A percentile compares a stretch with the other conserved stretches of the same genome.
These are phyloP conservation scores for Grosmannia huntii DNA, from an alignment of 2,329 filamentous ascomycete genomes.

Conservation along the genomic window DNA sequence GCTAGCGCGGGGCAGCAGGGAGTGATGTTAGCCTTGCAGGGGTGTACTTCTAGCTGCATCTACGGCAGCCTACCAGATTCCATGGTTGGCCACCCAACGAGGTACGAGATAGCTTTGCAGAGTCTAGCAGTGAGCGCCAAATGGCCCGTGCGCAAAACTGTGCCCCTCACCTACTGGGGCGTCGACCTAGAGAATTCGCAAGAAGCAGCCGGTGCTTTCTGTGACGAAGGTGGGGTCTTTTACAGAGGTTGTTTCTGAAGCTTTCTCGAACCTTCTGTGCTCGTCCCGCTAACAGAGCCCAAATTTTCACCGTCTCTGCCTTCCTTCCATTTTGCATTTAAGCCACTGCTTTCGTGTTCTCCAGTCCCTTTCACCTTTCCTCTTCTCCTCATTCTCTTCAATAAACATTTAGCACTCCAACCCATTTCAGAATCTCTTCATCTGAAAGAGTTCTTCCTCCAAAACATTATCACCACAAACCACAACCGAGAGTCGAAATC, in stretches of 20 bases:
- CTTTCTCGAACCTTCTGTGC: constrained; percentile 14
- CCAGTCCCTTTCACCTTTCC: background rate
- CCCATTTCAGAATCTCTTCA: constrained; percentile 2
- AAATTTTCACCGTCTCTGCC: constrained; percentile 3
- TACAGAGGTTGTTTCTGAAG: constrained; percentile 5
- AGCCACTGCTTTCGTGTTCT: background rate
- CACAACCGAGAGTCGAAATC: background rate
- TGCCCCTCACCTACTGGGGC: background rate
- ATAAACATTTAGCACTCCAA: constrained; percentile 5
- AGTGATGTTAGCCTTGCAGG: background rate
- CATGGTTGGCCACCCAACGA: background rate
- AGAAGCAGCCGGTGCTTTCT: constrained; percentile 1
- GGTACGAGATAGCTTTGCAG: background rate
- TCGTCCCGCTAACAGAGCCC: constrained; percentile 11
- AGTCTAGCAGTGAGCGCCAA: background rate
- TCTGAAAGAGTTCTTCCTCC: background rate
- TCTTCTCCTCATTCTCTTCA: constrained; percentile 7
- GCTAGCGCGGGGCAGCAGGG: background rate
- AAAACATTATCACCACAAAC: background rate
- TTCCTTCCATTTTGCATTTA: constrained; percentile 5
- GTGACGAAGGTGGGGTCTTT: constrained; percentile 8
- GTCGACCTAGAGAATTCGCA: background rate
- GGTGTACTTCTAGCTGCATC: background rate
- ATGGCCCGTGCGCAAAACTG: background rate
- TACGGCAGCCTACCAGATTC: background rate